Base-by-base conservation (phyloP, 2,329 filamentous ascomycete species). In the Penicillium occitanis region DNA sequence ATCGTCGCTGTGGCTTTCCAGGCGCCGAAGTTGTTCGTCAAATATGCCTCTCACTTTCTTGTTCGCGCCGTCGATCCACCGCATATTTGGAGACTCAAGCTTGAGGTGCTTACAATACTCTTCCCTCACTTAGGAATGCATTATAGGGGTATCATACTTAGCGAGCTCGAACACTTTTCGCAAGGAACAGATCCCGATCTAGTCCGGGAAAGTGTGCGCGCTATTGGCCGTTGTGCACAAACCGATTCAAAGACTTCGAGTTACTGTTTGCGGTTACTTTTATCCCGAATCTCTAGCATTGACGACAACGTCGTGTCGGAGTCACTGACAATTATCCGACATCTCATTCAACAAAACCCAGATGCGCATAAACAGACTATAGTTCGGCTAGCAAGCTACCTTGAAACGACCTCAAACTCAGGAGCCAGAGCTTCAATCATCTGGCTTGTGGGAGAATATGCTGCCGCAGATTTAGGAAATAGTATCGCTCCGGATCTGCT, bases 361-460 rank as follows among this genome's bases (percentile, higher is more conserved):
- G 81, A 87, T 33, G 88, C 88, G 3, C 95, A 99, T 75, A 85
- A 88, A 11, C 90, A 89, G 50, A 99, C 95, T 0, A 93, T 98
- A 1, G 87, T 98, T 40, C 87, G 92, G 57, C 81, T 99, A 59
- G 95, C 95, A 5, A 95, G 93, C 78, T 93, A 97, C 68, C 86
- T 99, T 1, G 95, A 97, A 73, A 91, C 90, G 3, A 91, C 93
- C 1, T 92, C 91, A 0, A 93, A 95, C 68, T 89, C 95, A 1
- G 90, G 93, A 68, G 95, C 95, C 3, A 86, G 95, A 70, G 95
- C 95, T 2, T 97, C 92, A 60, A 97, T 99, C 69, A 91, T 99
- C 71, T 99, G 95, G 95, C 87, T 99, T 0, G 93, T 98, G 0
- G 95, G 95, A 55, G 95, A 99, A 77, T 98, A 96, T 72, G 88